Percentiles rank a stretch among this genome's conserved stretches.
Conservation (phyloP, 371 early-diverging fungal species). For the Rhizopus delemar region DNA sequence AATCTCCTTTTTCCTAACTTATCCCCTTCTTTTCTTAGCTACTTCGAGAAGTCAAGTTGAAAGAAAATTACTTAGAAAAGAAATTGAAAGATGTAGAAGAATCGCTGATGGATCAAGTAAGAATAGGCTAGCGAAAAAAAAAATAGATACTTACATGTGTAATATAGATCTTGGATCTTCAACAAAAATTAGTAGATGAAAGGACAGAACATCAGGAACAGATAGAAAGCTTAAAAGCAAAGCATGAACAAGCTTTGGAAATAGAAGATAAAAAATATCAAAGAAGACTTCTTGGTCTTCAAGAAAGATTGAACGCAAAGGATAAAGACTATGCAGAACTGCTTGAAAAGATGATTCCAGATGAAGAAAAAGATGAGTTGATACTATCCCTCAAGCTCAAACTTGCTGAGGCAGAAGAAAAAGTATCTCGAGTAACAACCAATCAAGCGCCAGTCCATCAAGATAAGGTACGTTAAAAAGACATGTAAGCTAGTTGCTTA, state of each 20-base stretch:
- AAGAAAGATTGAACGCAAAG: constrained; percentile 35
- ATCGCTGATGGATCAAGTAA: constrained; percentile 24
- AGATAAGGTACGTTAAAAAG: too few relatives aligned
- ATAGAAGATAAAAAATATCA: constrained; percentile 36
- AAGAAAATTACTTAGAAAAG: constrained; percentile 30
- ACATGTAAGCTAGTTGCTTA: too few relatives aligned
- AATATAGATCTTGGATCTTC: constrained; percentile 24
- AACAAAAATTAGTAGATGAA: constrained; percentile 25
- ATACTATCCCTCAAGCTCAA: constrained; percentile 18
- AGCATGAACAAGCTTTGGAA: constrained; percentile 28
- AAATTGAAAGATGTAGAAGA: constrained; percentile 30
- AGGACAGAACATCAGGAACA: constrained; percentile 20
- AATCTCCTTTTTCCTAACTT: too few relatives aligned
- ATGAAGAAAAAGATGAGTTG: constrained; percentile 17
- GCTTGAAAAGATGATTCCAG: constrained; percentile 10
- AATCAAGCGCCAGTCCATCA: too few relatives aligned
- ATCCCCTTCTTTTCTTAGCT: constrained; percentile 15
- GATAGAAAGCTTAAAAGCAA: constrained; percentile 18
- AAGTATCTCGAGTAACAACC: too few relatives aligned
- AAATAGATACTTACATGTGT: not conserved
- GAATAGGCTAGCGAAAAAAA: not conserved
- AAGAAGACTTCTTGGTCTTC: constrained; percentile 27
- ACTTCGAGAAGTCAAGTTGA: constrained; percentile 35
- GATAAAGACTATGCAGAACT: constrained; percentile 26
- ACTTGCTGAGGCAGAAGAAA: constrained; percentile 12